Evolutionary conservation across 768 basidiomycete genomes (phyloP).

Genomic region (Boletus barrowsii): DNA sequence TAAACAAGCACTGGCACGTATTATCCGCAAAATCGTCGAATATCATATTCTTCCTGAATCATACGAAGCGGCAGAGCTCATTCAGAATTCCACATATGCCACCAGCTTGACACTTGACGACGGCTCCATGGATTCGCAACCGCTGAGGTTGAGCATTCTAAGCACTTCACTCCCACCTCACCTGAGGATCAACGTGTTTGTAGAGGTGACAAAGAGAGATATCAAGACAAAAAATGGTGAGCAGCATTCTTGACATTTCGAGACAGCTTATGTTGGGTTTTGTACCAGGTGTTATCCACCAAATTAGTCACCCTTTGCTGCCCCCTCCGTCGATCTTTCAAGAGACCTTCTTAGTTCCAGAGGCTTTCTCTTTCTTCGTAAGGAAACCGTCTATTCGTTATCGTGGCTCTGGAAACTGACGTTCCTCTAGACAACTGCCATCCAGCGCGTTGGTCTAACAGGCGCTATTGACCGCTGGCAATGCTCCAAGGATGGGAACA

Average conservation of each 20-base stretch:
- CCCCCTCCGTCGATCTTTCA: conserved; percentile 14
- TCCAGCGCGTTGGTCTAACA: conserved; percentile 11
- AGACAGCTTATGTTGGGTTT: background rate
- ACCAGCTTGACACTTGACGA: conserved; percentile 43
- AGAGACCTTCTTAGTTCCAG: conserved; percentile 7
- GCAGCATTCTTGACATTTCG: background rate
- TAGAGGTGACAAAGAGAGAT: conserved; percentile 9
- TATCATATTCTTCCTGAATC: conserved; percentile 38
- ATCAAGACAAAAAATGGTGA: conserved; percentile 10
- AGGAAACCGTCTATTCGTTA: background rate
- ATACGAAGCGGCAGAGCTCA: conserved; percentile 41
- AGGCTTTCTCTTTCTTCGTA: conserved; percentile 14
- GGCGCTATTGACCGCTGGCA: conserved; percentile 5
- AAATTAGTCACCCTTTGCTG: conserved; percentile 11
- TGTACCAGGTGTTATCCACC: conserved; percentile 9
- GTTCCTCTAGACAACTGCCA: conserved; percentile 8
- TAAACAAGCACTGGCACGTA: conserved; percentile 54
- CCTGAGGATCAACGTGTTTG: conserved; percentile 23
- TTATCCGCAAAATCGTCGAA: conserved; percentile 50
- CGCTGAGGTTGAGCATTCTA: conserved; percentile 43
- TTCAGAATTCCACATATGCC: conserved; percentile 52
- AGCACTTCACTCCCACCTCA: conserved; percentile 32
- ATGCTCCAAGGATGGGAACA: background rate
- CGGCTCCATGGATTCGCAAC: conserved; percentile 42
- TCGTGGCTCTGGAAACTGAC: background rate